Evolutionary conservation across 2,329 filamentous ascomycete genomes (phyloP), one percentile per base, ranked within the genome.

Genomic region (Rutstroemia sydowiana): DNA sequence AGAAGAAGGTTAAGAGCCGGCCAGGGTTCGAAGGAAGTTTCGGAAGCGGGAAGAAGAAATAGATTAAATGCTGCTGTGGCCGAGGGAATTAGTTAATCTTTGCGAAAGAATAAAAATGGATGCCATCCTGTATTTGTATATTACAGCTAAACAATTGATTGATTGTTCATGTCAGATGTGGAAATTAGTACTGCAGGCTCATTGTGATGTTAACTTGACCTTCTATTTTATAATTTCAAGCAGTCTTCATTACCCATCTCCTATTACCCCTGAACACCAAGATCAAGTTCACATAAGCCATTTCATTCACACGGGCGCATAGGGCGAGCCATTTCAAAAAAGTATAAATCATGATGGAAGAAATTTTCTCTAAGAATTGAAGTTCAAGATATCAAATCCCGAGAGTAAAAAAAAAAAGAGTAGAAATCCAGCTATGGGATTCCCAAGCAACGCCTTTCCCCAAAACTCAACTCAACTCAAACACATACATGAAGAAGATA

Each of bases 21-120:
- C 75, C 78, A 2, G 78, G 78, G 1, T 81, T 81, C 62, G 78
- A 81, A 66, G 84, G 84, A 4, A 73, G 67, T 61, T 68, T 64
- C 58, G 59, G 58, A 4, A 53, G 54, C 37, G 54, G 59, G 11
- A 65, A 59, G 51, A 56, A 55, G 37, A 64, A 59, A 51, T 59
- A 46, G 45, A 16, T 44, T 5, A 32, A 14, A 3, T 26, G 36
- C 2, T 16, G 5, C 8, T 16, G 16, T 36, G 6, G 13, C 8
- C n/a, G n/a, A n/a, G 23, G 30, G 37, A 31, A 34, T 5, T 11
- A n/a, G 32, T 34, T 34, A 34, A 34, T 34, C 32, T 36, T 6
- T 23, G 44, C 23, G 18, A 8, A n/a, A 10, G 44, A 10, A 46
- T 32, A 16, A 36, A 36, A 18, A 6, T 21, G 34, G 16, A 14